A percentile compares a stretch with the other conserved stretches of the same genome.
Evolutionary conservation across 208 protist genomes (phyloP).

Genomic region (Phytomonas sp.): DNA sequence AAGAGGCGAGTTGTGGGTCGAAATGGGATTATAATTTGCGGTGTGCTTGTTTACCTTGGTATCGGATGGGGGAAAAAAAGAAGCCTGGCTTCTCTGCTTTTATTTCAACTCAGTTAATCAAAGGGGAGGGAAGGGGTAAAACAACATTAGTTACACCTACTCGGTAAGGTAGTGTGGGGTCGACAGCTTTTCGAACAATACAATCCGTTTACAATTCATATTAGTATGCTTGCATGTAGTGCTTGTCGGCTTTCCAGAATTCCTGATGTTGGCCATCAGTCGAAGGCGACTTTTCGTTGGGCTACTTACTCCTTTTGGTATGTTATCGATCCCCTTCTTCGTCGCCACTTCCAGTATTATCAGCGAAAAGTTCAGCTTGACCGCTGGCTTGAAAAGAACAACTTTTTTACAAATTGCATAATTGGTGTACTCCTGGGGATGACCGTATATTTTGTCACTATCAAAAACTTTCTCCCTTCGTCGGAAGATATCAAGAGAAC

Average conservation of each 20-base stretch:
- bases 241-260: constrained; percentile 20
- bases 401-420: constrained; percentile 37
- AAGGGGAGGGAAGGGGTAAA: neutral
- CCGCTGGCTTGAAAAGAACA: constrained; percentile 61
- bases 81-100: neutral
- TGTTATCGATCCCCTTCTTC: constrained; percentile 59
- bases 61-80: neutral
- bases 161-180: neutral
- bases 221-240: neutral
- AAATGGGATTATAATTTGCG: neutral
- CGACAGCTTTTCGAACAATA: too few relatives aligned
- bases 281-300: constrained; percentile 54
- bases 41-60: too few relatives aligned
- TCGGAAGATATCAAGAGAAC: neutral
- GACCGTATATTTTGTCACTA: constrained; percentile 49
- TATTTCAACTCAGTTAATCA: neutral
- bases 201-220: neutral
- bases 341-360: constrained; percentile 61
- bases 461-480: constrained; percentile 24
- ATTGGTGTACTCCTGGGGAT: constrained; percentile 55
- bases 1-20: constrained; percentile 8
- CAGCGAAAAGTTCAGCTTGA: constrained; percentile 62
- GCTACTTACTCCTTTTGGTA: constrained; percentile 78
- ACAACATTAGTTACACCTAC: neutral
- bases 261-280: constrained; percentile 31